Conservation (phyloP, 1,284 basidiomycete species). For the Blastosporella zonata region DNA sequence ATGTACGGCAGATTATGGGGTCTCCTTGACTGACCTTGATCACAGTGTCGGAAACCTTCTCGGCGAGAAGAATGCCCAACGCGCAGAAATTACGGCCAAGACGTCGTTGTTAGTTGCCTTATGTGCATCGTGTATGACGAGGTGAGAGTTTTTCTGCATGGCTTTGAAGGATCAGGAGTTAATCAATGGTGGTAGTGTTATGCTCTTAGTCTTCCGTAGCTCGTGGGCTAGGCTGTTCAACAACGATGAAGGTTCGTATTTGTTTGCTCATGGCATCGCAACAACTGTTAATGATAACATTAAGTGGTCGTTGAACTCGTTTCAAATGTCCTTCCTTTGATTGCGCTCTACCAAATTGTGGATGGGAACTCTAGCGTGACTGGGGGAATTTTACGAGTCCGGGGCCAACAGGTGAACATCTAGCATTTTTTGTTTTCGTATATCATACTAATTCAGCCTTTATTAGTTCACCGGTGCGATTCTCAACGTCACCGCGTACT, state of each 20-base stretch:
- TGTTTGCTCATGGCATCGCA: conserved; percentile 9
- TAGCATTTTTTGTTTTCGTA: background rate
- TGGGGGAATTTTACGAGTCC: conserved; percentile 10
- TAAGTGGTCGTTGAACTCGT: conserved; percentile 63
- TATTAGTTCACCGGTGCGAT: conserved; percentile 57
- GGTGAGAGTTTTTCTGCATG: conserved; percentile 38
- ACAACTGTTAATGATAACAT: background rate
- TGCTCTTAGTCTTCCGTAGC: conserved; percentile 71
- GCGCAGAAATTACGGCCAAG: conserved; percentile 64
- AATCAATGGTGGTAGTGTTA: conserved; percentile 36
- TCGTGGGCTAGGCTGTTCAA: conserved; percentile 86
- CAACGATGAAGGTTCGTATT: conserved; percentile 57
- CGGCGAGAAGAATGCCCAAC: conserved; percentile 65
- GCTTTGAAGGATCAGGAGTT: background rate
- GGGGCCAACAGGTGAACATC: conserved; percentile 9
- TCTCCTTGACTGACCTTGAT: background rate
- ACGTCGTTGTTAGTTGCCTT: conserved; percentile 62
- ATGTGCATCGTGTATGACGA: conserved; percentile 54
- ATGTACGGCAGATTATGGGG: background rate
- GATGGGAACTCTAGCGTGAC: conserved; percentile 11
- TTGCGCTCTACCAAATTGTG: conserved; percentile 50
- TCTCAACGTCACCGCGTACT: conserved; percentile 39
- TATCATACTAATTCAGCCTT: background rate
- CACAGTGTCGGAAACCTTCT: conserved; percentile 77
- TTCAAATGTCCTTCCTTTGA: conserved; percentile 67